phyloP scores from a whole-genome alignment of 495 filamentous ascomycete species.

The Letharia lupina region DNA sequence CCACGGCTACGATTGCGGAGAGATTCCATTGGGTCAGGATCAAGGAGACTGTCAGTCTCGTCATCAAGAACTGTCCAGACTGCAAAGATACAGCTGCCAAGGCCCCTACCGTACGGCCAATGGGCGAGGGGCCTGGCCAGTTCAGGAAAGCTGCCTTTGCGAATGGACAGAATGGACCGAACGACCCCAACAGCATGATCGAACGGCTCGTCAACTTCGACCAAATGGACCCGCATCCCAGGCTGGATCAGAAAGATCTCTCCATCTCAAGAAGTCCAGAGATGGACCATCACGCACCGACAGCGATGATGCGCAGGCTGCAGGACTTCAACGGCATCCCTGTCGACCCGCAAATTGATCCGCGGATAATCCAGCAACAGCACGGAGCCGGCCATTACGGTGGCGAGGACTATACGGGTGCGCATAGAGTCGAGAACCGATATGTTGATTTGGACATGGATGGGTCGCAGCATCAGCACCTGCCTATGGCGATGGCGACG shows the following conservation, averaged over 20 bases:
- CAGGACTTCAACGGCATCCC: slow-evolving; percentile 20
- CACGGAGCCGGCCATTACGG: background rate
- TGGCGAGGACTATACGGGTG: background rate
- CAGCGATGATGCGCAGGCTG: slow-evolving; percentile 20
- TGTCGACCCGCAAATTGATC: slow-evolving; percentile 23
- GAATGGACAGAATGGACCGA: background rate
- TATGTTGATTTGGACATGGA: slow-evolving; percentile 13
- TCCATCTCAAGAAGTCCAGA: slow-evolving; percentile 3
- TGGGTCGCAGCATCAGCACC: slow-evolving; percentile 8
- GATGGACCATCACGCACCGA: slow-evolving; percentile 11
- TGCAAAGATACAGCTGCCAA: slow-evolving; percentile 73
- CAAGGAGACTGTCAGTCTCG: slow-evolving; percentile 91
- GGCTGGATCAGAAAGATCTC: background rate
- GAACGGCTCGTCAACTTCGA: slow-evolving; percentile 25
- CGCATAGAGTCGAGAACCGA: slow-evolving; percentile 7
- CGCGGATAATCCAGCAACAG: slow-evolving; percentile 6
- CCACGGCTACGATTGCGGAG: slow-evolving; percentile 86
- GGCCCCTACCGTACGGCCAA: slow-evolving; percentile 29
- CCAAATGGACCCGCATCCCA: background rate
- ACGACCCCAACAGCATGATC: slow-evolving; percentile 19
- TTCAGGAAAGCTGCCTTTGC: background rate
- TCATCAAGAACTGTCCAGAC: slow-evolving; percentile 84
- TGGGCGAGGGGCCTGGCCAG: slow-evolving; percentile 2
- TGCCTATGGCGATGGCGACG: slow-evolving; percentile 21
- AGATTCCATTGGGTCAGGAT: slow-evolving; percentile 98